phyloP scores from a whole-genome alignment of 2,329 filamentous ascomycete genomes.

The Aureobasidium lini region DNA sequence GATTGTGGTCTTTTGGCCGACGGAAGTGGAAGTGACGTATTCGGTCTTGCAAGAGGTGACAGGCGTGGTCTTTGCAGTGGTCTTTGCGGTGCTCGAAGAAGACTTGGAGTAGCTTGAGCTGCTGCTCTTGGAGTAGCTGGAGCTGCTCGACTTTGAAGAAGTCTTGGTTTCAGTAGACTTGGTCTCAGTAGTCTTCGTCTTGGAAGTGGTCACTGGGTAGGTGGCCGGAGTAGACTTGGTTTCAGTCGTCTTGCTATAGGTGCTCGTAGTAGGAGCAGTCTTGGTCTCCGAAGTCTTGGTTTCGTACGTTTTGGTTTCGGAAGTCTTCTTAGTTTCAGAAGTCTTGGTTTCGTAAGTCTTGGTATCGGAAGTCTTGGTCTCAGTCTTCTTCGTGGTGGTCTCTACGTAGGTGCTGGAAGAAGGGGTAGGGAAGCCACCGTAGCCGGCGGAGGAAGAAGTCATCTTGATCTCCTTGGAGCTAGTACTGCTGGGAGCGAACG shows the following conservation, averaged over 20 bases:
- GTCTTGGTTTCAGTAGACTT: background rate
- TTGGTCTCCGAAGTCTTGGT: background rate
- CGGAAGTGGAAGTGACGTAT: background rate
- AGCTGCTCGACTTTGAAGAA: background rate
- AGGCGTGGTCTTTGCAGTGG: background rate
- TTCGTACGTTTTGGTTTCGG: background rate
- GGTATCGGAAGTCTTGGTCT: background rate
- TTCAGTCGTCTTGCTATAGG: background rate
- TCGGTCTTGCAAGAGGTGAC: constrained; percentile 2
- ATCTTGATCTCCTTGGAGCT: background rate
- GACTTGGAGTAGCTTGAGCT: constrained; percentile 2
- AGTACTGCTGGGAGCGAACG: background rate
- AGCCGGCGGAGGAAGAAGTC: background rate
- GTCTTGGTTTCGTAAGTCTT: background rate
- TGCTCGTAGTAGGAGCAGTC: background rate
- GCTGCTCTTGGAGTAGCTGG: background rate
- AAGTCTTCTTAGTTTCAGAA: background rate
- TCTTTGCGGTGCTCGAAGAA: background rate
- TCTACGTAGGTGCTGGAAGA: background rate
- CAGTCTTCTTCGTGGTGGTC: background rate
- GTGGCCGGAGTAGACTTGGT: background rate
- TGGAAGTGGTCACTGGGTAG: background rate
- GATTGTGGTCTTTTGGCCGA: background rate
- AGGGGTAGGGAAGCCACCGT: background rate
- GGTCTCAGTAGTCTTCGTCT: background rate